Conservation (phyloP, 164 flowering plant species). For the Dillenia turbinata region DNA sequence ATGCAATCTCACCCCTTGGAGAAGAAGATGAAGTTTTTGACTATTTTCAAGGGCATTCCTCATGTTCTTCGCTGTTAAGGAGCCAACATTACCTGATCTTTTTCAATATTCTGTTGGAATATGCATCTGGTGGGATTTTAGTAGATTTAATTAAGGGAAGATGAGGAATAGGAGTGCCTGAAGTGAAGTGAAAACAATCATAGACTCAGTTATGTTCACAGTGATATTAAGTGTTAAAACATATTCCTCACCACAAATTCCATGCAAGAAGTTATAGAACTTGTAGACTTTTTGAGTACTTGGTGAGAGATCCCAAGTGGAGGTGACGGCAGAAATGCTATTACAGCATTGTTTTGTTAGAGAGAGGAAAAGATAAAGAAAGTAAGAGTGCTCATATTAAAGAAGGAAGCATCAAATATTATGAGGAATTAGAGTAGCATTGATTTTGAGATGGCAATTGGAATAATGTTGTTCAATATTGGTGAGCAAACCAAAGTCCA, state of each 20-base stretch:
- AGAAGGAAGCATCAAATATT: too few relatives aligned
- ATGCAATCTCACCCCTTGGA: slow-evolving; percentile 20
- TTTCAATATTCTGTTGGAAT: slow-evolving; percentile 36
- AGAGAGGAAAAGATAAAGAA: neutral
- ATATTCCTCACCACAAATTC: slow-evolving; percentile 17
- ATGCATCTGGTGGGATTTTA: slow-evolving; percentile 32
- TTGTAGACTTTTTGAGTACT: slow-evolving; percentile 35
- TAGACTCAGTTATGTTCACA: slow-evolving; percentile 30
- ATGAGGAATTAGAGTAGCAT: too few relatives aligned
- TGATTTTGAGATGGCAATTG: too few relatives aligned
- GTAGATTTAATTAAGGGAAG: slow-evolving; percentile 17
- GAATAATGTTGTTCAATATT: too few relatives aligned
- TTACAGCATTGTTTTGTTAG: too few relatives aligned
- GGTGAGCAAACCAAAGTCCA: too few relatives aligned
- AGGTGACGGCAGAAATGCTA: slow-evolving; percentile 9
- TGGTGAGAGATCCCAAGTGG: slow-evolving; percentile 1
- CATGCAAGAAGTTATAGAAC: slow-evolving; percentile 11
- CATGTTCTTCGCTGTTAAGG: slow-evolving; percentile 22
- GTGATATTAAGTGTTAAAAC: slow-evolving; percentile 42
- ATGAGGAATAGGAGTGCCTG: slow-evolving; percentile 13
- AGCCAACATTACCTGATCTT: slow-evolving; percentile 13
- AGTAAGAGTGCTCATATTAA: neutral
- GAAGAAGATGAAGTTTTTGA: slow-evolving; percentile 28
- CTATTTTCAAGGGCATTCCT: slow-evolving; percentile 19
- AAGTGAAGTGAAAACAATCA: slow-evolving; percentile 19